Base-by-base conservation (phyloP, 768 basidiomycete species). In the Mycena latifolia region DNA sequence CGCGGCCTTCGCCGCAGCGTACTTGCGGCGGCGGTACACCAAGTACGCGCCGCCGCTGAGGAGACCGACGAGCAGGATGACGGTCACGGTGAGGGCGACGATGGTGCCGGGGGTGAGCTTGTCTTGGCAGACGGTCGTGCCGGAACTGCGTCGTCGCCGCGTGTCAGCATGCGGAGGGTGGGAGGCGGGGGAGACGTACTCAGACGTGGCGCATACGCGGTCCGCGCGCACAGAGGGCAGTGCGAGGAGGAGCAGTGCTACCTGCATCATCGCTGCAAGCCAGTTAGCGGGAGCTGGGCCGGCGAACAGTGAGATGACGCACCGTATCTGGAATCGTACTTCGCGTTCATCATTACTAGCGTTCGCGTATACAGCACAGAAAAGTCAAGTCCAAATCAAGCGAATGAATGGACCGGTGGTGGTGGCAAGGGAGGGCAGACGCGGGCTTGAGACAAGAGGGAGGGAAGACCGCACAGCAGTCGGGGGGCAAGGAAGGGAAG, bases 21-120 rank as follows among this genome's bases (percentile, higher is more conserved):
- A 45, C 33, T 56, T 33, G 35, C 62, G 62, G 6, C 62, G 54
- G 31, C 62, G 62, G 45, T 63, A 56, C 45, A 55, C 28, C 17
- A 63, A 46, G 46, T 18, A 15, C 45, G 11, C 27, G 6, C 2
- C 35, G 54, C 46, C 54, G 11, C 33, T 17, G 46, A 53, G 25
- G 35, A 54, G 39, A 0, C 24, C 14, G 39, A 63, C 24, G 24
- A 56, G 12, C 33, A 56, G 39, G 33, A 50, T 12, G 33, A 50
- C 14, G 25, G n/a, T 28, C 10, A 25, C 8, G 25, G 24, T 18
- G 35, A 63, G 48, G 15, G 54, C 62, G 25, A 33, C 62, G 62
- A 63, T 39, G 14, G 54, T 51, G 54, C 29, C 47, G 37, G 54
- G n/a, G 17, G 46, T 50, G 46, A 63, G 62, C 35, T 48, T 55